A percentile compares a stretch with the other conserved stretches of the same genome.
These are phyloP conservation scores for Chlorella vulgaris DNA, from an alignment of 139 green algal genomes.

Conservation along the genomic window DNA sequence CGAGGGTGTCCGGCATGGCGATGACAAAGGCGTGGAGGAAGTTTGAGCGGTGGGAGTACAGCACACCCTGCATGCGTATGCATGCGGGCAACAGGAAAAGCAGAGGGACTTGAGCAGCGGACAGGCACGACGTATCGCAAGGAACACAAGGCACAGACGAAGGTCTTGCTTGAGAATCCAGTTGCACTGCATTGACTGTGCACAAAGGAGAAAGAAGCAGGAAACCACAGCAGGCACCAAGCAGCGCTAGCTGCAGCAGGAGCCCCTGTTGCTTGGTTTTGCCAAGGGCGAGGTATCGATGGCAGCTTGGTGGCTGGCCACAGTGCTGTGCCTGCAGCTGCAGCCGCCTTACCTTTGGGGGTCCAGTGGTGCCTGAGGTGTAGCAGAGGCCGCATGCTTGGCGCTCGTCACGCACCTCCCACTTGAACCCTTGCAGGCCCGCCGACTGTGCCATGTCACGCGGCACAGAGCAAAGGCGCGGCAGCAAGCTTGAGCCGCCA, in stretches of 20 bases:
- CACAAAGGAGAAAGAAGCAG: too few relatives aligned
- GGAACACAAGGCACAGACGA: neutral
- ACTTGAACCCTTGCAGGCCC: slow-evolving; percentile 44
- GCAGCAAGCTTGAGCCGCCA: too few relatives aligned
- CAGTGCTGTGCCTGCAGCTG: too few relatives aligned
- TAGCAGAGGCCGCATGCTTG: slow-evolving; percentile 82
- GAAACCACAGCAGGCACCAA: too few relatives aligned
- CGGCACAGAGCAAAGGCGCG: neutral
- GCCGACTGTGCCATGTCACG: neutral
- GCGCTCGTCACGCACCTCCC: slow-evolving; percentile 61
- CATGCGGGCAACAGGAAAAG: neutral
- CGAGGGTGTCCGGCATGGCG: slow-evolving; percentile 51
- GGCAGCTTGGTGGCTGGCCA: neutral
- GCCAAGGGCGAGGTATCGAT: neutral
- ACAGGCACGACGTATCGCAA: neutral
- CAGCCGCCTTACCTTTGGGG: slow-evolving; percentile 38
- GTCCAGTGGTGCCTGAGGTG: slow-evolving; percentile 69
- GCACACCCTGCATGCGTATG: slow-evolving; percentile 68
- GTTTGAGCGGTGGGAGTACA: slow-evolving; percentile 80
- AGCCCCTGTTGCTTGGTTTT: too few relatives aligned
- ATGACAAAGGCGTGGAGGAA: slow-evolving; percentile 72
- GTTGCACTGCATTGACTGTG: too few relatives aligned
- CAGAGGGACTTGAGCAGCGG: neutral
- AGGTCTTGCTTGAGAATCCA: neutral
- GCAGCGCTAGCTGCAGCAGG: too few relatives aligned